phyloP scores from a whole-genome alignment of 1,284 basidiomycete genomes.

The Boletus sp. region DNA sequence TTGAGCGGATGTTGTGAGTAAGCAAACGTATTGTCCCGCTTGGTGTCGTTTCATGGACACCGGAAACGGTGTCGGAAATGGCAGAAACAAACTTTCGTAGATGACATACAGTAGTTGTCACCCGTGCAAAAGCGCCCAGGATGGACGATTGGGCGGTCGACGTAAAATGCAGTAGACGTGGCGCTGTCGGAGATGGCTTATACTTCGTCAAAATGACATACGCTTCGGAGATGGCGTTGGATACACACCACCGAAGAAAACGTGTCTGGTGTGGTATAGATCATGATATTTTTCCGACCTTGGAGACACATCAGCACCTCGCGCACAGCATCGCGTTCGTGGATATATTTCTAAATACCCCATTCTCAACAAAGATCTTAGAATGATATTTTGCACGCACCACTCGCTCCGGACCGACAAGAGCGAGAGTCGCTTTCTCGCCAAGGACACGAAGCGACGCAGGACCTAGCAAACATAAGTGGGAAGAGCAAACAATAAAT shows the following conservation, averaged over 20 bases:
- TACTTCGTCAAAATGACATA: slow-evolving; percentile 3
- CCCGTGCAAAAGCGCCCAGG: slow-evolving; percentile 55
- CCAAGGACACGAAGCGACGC: slow-evolving; percentile 45
- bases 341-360: slow-evolving; percentile 58
- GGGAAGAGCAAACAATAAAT: not conserved
- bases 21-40: slow-evolving; percentile 25
- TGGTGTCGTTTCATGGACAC: slow-evolving; percentile 25
- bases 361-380: not conserved
- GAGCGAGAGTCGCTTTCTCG: slow-evolving; percentile 30
- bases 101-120: slow-evolving; percentile 60
- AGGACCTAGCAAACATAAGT: slow-evolving; percentile 46
- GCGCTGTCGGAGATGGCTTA: slow-evolving; percentile 56
- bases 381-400: slow-evolving; percentile 24
- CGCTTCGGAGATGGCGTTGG: not conserved
- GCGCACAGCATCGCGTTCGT: slow-evolving; percentile 73
- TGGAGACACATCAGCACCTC: slow-evolving; percentile 76
- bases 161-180: slow-evolving; percentile 67
- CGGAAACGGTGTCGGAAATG: slow-evolving; percentile 42
- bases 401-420: slow-evolving; percentile 39
- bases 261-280: slow-evolving; percentile 47
- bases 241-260: slow-evolving; percentile 41
- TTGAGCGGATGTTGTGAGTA: slow-evolving; percentile 42
- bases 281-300: slow-evolving; percentile 64
- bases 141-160: slow-evolving; percentile 65
- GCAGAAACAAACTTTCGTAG: slow-evolving; percentile 62